Evolutionary conservation across 495 filamentous ascomycete species (phyloP).

Genomic region (Tuber brumale): DNA sequence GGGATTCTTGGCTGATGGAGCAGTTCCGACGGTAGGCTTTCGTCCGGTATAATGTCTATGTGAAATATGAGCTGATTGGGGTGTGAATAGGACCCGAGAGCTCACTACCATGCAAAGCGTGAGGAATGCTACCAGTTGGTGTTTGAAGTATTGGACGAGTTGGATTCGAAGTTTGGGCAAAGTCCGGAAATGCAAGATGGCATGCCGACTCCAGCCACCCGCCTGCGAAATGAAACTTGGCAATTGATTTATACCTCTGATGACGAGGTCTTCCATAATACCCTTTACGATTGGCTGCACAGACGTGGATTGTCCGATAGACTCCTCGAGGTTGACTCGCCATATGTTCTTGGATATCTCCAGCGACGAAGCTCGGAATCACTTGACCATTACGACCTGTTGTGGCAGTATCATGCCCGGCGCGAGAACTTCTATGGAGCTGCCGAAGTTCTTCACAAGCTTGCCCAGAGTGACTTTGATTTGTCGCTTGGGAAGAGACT

Average conservation of each 20-base stretch:
- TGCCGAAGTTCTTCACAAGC: constrained; percentile 72
- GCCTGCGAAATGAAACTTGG: constrained; percentile 79
- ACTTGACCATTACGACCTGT: constrained; percentile 73
- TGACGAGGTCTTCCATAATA: constrained; percentile 89
- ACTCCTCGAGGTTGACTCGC: constrained; percentile 72
- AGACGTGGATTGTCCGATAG: constrained; percentile 72
- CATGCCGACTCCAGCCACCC: constrained; percentile 63
- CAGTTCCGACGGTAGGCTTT: constrained; percentile 49
- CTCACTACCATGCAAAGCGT: constrained; percentile 59
- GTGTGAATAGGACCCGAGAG: constrained; percentile 57
- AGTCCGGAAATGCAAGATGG: constrained; percentile 72
- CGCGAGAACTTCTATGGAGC: constrained; percentile 73
- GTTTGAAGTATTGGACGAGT: constrained; percentile 63
- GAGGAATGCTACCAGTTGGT: constrained; percentile 77
- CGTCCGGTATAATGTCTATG: not conserved
- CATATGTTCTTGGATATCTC: constrained; percentile 80
- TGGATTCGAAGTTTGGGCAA: constrained; percentile 61
- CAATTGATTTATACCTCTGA: constrained; percentile 72
- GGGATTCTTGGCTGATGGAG: constrained; percentile 64
- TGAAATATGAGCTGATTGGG: constrained; percentile 37
- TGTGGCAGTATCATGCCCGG: constrained; percentile 82
- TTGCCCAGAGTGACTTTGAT: constrained; percentile 72
- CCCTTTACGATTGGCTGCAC: constrained; percentile 96
- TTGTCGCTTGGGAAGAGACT: constrained; percentile 73
- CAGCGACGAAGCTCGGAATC: constrained; percentile 61